phyloP scores from a whole-genome alignment of 2,329 filamentous ascomycete species.

The Phaeoacremonium minimum region DNA sequence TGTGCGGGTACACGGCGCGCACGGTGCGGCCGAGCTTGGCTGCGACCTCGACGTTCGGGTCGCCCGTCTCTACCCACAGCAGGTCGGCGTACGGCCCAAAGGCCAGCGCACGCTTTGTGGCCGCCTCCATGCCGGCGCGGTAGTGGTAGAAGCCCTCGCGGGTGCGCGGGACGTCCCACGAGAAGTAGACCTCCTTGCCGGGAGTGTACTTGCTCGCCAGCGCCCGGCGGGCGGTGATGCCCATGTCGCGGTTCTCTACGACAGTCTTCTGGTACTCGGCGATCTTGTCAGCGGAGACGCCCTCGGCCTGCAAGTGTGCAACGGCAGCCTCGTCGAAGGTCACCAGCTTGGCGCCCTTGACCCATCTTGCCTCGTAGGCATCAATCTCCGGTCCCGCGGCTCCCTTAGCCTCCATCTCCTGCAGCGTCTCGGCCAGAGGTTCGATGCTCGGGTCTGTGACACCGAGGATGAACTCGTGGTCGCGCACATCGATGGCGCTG shows the following conservation, averaged over 20 bases:
- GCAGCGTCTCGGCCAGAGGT: conserved; percentile 82
- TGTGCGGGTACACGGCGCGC: conserved; percentile 63
- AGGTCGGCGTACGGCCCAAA: conserved; percentile 93
- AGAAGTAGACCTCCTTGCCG: conserved; percentile 62
- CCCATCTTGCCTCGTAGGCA: conserved; percentile 80
- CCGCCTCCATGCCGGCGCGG: conserved; percentile 75
- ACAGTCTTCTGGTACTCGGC: conserved; percentile 63
- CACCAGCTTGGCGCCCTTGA: conserved; percentile 77
- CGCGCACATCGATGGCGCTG: conserved; percentile 86
- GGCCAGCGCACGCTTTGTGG: conserved; percentile 87
- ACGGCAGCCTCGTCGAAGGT: conserved; percentile 90
- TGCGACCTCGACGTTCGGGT: conserved; percentile 77
- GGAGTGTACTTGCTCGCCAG: conserved; percentile 67
- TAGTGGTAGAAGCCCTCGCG: conserved; percentile 94
- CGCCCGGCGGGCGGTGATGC: conserved; percentile 70
- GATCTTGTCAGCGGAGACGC: conserved; percentile 59
- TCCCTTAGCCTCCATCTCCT: conserved; percentile 81
- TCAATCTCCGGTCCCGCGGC: conserved; percentile 79
- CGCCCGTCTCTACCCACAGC: conserved; percentile 94
- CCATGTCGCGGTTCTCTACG: conserved; percentile 64
- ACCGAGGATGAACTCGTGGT: conserved; percentile 95
- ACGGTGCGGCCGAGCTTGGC: conserved; percentile 73
- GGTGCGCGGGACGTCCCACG: conserved; percentile 87
- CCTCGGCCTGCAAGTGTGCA: conserved; percentile 65
- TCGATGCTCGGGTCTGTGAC: conserved; percentile 70